Percentiles rank a stretch among this genome's conserved stretches.
Evolutionary conservation across 805 yeast species (phyloP).

Genomic region (Spathaspora boniae): DNA sequence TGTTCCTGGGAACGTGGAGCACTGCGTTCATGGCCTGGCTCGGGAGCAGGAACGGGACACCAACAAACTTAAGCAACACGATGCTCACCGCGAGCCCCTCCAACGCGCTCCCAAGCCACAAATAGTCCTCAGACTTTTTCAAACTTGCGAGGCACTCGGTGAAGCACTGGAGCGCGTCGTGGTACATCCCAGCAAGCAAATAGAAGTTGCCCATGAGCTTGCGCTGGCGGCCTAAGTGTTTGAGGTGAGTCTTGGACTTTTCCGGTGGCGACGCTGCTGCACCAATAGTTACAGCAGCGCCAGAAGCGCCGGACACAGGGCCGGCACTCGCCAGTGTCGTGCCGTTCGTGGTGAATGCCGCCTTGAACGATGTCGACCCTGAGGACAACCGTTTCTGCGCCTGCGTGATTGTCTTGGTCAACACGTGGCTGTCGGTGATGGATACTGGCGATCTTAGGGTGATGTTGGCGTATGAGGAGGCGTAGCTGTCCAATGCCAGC

Average conservation of each 20-base stretch:
- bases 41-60: conserved; percentile 48
- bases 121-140: conserved; percentile 62
- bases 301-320: not conserved
- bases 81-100: conserved; percentile 74
- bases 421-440: conserved; percentile 46
- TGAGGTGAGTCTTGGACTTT: conserved; percentile 34
- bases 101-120: conserved; percentile 88
- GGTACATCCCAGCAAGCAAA: conserved; percentile 73
- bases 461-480: conserved; percentile 71
- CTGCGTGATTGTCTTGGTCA: conserved; percentile 36
- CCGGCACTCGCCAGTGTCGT: too few species aligned
- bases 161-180: conserved; percentile 67
- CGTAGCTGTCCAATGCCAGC: conserved; percentile 60
- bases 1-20: conserved; percentile 21
- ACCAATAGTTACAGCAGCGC: not conserved
- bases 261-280: conserved; percentile 2
- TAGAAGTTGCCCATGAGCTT: conserved; percentile 76
- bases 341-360: conserved; percentile 22
- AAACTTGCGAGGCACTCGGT: conserved; percentile 66
- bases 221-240: conserved; percentile 67
- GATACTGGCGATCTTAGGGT: conserved; percentile 81
- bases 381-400: conserved; percentile 44
- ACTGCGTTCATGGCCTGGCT: conserved; percentile 29
- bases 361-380: conserved; percentile 35
- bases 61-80: conserved; percentile 55